Base-by-base conservation (phyloP, 140 eudicot species). In the Stevia rebaudiana region DNA sequence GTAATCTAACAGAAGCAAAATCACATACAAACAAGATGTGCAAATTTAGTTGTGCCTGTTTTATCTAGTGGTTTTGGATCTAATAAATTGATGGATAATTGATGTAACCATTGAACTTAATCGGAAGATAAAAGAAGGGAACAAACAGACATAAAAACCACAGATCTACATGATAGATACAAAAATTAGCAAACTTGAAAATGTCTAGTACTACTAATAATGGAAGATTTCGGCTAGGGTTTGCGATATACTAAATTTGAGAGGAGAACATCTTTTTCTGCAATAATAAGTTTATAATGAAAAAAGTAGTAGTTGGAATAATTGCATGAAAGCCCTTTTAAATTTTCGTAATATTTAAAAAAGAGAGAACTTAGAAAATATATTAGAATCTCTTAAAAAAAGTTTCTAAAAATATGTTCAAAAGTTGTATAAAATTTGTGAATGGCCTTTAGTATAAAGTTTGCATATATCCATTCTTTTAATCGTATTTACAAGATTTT, bases 181-280 rank as follows among this genome's bases (percentile, higher is more conserved):
- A 16, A 8, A 47, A 53, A 25, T 8, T 23, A 12, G n/a, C n/a
- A n/a, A n/a, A n/a, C n/a, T n/a, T n/a, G n/a, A n/a, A n/a, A n/a
- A n/a, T n/a, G n/a, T n/a, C n/a, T n/a, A n/a, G n/a, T n/a, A n/a
- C n/a, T n/a, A n/a, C n/a, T n/a, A n/a, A 24, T 0, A 25, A 23
- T 6, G 41, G 11, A 2, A 1, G 61, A 54, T 22, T 22, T 51
- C 58, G 58, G 58, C 58, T 51, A 51, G 58, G 58, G 58, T 51
- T 51, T 51, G 17, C 51, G 0, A 44, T 7, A 37, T 33, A 15
- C 1, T 3, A 5, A 44, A 5, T 8, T 33, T 33, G 37, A 33
- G 37, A 33, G 7, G 37, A 33, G 7, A 5, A 28, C 3, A 28
- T 28, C 33, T 7, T 43, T 13, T 8, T 13, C 9, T 43, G 49